Base-by-base conservation (phyloP, 1,284 basidiomycete species). In the Pseudozyma pruni region DNA sequence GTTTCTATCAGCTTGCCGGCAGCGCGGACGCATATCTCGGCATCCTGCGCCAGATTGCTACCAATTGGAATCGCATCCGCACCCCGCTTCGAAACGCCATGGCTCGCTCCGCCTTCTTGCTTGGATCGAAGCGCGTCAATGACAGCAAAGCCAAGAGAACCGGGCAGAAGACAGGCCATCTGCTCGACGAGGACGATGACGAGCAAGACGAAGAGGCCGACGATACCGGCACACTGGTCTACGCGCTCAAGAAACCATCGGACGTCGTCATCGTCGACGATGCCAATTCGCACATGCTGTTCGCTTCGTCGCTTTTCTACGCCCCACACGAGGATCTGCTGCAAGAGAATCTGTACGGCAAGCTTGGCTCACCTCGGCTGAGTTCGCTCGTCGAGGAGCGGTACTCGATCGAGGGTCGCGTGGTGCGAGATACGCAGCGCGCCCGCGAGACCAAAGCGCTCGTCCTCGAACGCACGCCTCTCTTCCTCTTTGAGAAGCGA, bases 271-370 rank as follows among this genome's bases (percentile, higher is more conserved):
- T 81, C 35, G 79, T 80, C 17, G 81, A 83, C 45, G 81, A 83
- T 44, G 76, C 81, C 19, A 79, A 78, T 42, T 75, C 80, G 23
- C 77, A 79, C 55, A 79, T 81, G 72, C 76, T 82, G 13, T 83
- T 83, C 35, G 74, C 67, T 8, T 74, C 72, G n/a, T 52, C 68
- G 33, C 49, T 82, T 14, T 93, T 90, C 79, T 88, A 87, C 0
- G 93, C 92, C 4, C 94, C 93, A 0, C 94, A 94, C 77, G 94
- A 98, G 80, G 93, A 95, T 73, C 85, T 91, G 22, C 84, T 93
- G 6, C 90, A 93, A 51, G 72, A 77, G 77, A 53, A 83, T 42
- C 46, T 80, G 34, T 86, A 86, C 68, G 61, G 57, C 5, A 74
- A 81, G 27, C 81, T 87, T 2, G 86, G 86, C 3, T 91, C 91